phyloP scores from a whole-genome alignment of 257 asterid genomes.

The Misopates orontium region DNA sequence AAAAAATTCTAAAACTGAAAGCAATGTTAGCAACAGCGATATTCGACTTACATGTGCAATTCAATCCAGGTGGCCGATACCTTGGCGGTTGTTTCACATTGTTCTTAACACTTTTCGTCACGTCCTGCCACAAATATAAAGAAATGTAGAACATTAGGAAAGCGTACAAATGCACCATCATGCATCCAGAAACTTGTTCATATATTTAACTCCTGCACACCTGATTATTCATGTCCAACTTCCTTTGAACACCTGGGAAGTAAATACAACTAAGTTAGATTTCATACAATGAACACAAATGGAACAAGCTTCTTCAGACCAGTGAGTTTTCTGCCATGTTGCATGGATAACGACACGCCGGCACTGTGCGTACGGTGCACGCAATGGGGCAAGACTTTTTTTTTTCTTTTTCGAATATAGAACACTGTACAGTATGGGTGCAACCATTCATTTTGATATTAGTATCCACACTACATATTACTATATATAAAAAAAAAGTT shows the following conservation, averaged over 20 bases:
- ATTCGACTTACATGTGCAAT: slow-evolving; percentile 50
- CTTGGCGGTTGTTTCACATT: slow-evolving; percentile 60
- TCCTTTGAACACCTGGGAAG: slow-evolving; percentile 71
- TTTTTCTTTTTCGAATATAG: too few relatives aligned
- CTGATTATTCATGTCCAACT: slow-evolving; percentile 75
- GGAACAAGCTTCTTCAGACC: neutral
- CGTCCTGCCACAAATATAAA: slow-evolving; percentile 41
- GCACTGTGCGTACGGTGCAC: too few relatives aligned
- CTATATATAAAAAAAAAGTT: too few relatives aligned
- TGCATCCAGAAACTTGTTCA: neutral
- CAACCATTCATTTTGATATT: too few relatives aligned
- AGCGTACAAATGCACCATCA: neutral
- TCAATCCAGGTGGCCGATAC: slow-evolving; percentile 72
- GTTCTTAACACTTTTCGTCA: slow-evolving; percentile 45
- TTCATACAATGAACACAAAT: slow-evolving; percentile 4
- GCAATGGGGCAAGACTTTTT: too few relatives aligned
- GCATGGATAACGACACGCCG: too few relatives aligned
- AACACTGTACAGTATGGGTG: too few relatives aligned
- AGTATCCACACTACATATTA: too few relatives aligned
- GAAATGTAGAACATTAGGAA: slow-evolving; percentile 1
- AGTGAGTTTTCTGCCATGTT: too few relatives aligned
- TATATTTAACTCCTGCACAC: slow-evolving; percentile 26
- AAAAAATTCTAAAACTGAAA: neutral
- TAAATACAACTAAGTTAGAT: slow-evolving; percentile 25
- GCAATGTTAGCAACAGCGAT: neutral